These are phyloP conservation scores for Fusarium acutatum DNA, from an alignment of 2,329 filamentous ascomycete genomes.

Conservation along the genomic window DNA sequence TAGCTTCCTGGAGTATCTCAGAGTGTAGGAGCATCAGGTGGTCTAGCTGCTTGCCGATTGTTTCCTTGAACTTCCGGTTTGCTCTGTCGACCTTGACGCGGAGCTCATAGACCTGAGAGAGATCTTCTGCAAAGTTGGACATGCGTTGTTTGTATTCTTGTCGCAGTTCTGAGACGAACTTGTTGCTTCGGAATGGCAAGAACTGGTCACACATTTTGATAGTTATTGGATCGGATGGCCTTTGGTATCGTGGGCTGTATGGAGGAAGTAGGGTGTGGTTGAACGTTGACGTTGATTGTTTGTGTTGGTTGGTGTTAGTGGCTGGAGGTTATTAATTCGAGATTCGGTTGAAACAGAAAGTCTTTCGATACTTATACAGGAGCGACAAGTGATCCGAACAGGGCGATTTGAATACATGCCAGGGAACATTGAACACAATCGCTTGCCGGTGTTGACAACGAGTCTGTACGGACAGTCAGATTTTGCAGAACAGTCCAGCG, in stretches of 20 bases:
- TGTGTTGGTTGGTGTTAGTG: not conserved
- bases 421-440: not conserved
- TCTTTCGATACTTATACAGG: not conserved
- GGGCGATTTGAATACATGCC: accelerated
- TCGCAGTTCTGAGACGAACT: not conserved
- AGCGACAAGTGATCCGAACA: not conserved
- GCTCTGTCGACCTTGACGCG: not conserved
- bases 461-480: too few relatives aligned
- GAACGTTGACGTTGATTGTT: not conserved
- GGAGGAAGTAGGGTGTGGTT: not conserved
- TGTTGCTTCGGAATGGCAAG: not conserved
- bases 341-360: not conserved
- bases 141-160: too few relatives aligned
- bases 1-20: not conserved
- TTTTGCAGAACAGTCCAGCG: not conserved
- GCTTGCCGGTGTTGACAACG: accelerated
- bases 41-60: not conserved
- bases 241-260: not conserved
- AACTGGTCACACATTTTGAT: not conserved
- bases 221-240: accelerated
- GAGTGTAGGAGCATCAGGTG: not conserved
- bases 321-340: not conserved
- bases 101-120: not conserved
- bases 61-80: not conserved
- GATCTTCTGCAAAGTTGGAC: not conserved